Conservation (phyloP, 2,329 filamentous ascomycete species). For the Rhynchosporium secalis region DNA sequence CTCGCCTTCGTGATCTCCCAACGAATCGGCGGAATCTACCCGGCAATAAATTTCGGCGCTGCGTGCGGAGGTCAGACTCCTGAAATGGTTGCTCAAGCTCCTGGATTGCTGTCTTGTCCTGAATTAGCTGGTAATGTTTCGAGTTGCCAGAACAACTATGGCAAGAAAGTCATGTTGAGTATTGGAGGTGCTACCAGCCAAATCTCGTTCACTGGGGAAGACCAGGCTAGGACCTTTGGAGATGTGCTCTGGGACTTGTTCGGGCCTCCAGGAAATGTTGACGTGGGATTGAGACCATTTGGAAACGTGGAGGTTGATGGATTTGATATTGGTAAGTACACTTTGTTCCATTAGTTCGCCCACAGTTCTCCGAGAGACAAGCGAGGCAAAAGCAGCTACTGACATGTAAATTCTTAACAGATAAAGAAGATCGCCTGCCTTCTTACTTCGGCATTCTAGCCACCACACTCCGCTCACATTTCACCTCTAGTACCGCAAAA, state of each 20-base stretch:
- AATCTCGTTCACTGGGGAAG: slow-evolving; percentile 36
- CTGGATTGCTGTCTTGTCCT: slow-evolving; percentile 43
- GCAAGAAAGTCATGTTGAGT: slow-evolving; percentile 45
- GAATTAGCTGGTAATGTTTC: slow-evolving; percentile 37
- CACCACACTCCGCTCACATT: slow-evolving; percentile 36
- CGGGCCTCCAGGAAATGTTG: slow-evolving; percentile 35
- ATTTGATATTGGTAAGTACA: slow-evolving; percentile 41
- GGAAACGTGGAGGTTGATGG: slow-evolving; percentile 40
- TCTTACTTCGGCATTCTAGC: slow-evolving; percentile 39
- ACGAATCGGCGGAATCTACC: slow-evolving; percentile 24
- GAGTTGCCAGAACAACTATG: slow-evolving; percentile 41
- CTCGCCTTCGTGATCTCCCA: slow-evolving; percentile 31
- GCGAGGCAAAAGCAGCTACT: not conserved
- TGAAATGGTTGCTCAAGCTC: slow-evolving; percentile 40
- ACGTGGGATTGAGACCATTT: slow-evolving; percentile 39
- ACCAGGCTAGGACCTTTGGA: slow-evolving; percentile 39
- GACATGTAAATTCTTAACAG: slow-evolving; percentile 23
- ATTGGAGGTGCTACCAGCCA: slow-evolving; percentile 39
- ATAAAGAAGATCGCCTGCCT: slow-evolving; percentile 40
- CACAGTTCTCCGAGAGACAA: not conserved
- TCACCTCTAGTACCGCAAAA: slow-evolving; percentile 27
- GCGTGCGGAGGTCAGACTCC: slow-evolving; percentile 40
- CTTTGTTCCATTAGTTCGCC: not conserved
- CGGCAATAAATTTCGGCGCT: slow-evolving; percentile 37
- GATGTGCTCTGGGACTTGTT: slow-evolving; percentile 42